Percentiles rank a stretch among this genome's conserved stretches.
These are phyloP conservation scores for Candida mesenterica DNA, from an alignment of 1,139 yeast species.

Conservation along the genomic window DNA sequence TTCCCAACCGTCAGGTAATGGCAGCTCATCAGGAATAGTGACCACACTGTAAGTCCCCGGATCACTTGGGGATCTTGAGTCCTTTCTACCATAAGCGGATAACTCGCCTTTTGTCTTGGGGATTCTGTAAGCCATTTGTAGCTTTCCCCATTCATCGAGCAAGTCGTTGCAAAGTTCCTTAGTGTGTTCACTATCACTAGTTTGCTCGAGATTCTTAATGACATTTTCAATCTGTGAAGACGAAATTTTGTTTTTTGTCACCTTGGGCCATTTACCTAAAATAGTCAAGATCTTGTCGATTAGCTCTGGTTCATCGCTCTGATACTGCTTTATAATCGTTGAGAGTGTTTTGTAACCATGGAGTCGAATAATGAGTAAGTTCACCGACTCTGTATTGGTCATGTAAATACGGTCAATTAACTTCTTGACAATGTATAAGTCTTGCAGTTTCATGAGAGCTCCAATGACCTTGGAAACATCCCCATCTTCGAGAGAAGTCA, in stretches of 20 bases:
- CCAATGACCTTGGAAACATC: conserved; percentile 82
- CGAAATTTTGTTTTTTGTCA: conserved; percentile 80
- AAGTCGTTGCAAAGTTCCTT: conserved; percentile 41
- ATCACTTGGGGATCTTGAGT: conserved; percentile 14
- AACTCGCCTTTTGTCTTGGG: conserved; percentile 44
- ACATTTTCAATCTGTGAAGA: conserved; percentile 73
- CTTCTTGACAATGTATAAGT: conserved; percentile 60
- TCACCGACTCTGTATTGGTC: conserved; percentile 55
- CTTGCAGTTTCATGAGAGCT: conserved; percentile 75
- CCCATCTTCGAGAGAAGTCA: conserved; percentile 48
- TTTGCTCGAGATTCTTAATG: conserved; percentile 44
- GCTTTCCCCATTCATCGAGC: conserved; percentile 66
- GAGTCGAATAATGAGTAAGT: conserved; percentile 62
- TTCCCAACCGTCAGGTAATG: conserved; percentile 55
- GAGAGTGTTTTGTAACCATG: conserved; percentile 88
- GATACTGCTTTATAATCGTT: conserved; percentile 45
- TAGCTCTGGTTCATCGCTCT: conserved; percentile 34
- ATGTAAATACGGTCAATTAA: conserved; percentile 64
- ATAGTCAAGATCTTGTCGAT: conserved; percentile 52
- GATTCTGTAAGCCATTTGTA: conserved; percentile 82
- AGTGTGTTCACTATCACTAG: conserved; percentile 33
- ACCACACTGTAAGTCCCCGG: conserved; percentile 3
- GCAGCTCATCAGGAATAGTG: conserved; percentile 20
- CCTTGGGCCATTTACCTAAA: conserved; percentile 71
- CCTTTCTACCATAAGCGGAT: conserved; percentile 33